Evolutionary conservation across 169 alveolate genomes (phyloP), one percentile per base, ranked within the genome.

Genomic region (Eimeria acervulina): DNA sequence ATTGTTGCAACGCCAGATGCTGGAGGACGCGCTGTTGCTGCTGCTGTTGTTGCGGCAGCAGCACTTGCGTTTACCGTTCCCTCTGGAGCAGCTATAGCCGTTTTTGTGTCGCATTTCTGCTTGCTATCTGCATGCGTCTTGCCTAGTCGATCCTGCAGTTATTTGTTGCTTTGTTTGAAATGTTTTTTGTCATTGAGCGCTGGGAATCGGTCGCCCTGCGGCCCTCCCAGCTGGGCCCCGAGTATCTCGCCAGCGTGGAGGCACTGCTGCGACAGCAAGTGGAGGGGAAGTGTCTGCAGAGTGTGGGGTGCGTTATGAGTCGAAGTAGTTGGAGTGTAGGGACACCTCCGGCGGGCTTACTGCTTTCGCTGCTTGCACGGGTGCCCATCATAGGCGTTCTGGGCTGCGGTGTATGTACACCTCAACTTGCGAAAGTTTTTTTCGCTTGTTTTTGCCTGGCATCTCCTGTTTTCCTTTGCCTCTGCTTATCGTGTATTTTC

Each of bases 191-290:
- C 80, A 98, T 98, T 36, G 99, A 98, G 96, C 99, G 97, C 95
- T 98, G 99, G 99, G 97, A 98, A 96, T 97, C 97, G 87, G 98
- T 98, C 42, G 97, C 97, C 80, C 97, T 98, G 88, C 98, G 98
- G 95, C 99, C 99, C 47, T 96, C 98, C 51, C 99, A 98, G 83
- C 98, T 98, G 90, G 99, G 99, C 36, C 99, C 99, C 42, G 96
- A 98, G 68, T 98, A 98, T 96, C 98, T 97, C 94, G 98, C 97
- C 88, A 96, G 94, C 95, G 98, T 98, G 55, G 99, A 98, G 94
- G 99, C 98, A 76, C 97, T 98, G 97, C 97, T 98, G 81, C 92
- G 99, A 59, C 98, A 97, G 90, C 98, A 98, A 95, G 99, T 98
- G 68, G 99, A 98, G 80, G 99, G 99, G 17, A 99, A 98, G 83